Conservation (phyloP, 768 basidiomycete species). For the Boletus rufocinnamomeus region DNA sequence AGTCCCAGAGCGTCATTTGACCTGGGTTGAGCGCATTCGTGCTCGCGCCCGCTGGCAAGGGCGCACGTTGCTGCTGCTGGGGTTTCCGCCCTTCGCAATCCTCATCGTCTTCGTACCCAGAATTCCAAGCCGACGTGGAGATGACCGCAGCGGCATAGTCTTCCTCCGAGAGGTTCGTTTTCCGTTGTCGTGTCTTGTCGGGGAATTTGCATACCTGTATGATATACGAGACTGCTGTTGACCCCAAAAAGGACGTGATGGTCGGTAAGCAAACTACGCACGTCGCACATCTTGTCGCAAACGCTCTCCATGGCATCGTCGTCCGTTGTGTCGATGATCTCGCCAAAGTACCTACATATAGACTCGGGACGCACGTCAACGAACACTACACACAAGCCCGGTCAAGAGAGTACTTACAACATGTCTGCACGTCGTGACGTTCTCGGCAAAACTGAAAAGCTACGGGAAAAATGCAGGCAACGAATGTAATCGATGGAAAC, state of each 20-base stretch:
- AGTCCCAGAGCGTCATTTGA: conserved; percentile 28
- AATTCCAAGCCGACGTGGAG: conserved; percentile 22
- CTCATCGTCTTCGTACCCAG: conserved; percentile 34
- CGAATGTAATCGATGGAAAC: conserved; percentile 18
- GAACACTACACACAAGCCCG: neutral
- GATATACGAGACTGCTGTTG: neutral
- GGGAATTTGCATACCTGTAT: conserved; percentile 79
- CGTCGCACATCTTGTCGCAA: conserved; percentile 83
- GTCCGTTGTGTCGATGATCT: conserved; percentile 55
- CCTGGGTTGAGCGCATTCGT: conserved; percentile 1
- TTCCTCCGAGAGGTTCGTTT: conserved; percentile 49
- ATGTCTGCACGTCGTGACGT: conserved; percentile 62
- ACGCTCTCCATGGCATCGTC: conserved; percentile 46
- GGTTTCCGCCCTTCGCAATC: conserved; percentile 7
- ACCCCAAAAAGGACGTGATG: neutral
- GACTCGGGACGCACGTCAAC: conserved; percentile 40
- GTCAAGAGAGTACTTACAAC: conserved; percentile 47
- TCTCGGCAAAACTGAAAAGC: conserved; percentile 61
- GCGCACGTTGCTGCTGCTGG: neutral
- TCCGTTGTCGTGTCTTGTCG: conserved; percentile 56
- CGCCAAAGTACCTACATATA: conserved; percentile 83
- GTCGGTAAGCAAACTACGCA: conserved; percentile 36
- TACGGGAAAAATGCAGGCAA: conserved; percentile 13
- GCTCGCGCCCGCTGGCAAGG: neutral
- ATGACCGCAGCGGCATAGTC: conserved; percentile 33